A percentile compares a stretch with the other conserved stretches of the same genome.
Evolutionary conservation across 2,329 filamentous ascomycete genomes (phyloP).

Genomic region (Herpotrichia juniperi): DNA sequence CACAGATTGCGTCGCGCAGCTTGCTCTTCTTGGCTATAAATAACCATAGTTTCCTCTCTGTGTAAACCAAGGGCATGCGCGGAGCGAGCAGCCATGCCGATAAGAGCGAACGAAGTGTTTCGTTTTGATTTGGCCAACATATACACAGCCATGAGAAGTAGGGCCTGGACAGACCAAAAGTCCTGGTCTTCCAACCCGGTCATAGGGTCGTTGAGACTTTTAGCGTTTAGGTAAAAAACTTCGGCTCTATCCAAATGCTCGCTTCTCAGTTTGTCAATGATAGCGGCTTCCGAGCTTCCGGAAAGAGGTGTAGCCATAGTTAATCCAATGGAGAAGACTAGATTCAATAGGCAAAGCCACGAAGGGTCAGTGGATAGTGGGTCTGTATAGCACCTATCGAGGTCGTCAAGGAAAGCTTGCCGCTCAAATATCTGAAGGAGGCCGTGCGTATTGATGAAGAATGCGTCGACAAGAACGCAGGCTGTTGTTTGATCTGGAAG

Average conservation of each 20-base stretch:
- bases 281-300: constrained; percentile 55
- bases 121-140: constrained; percentile 66
- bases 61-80: constrained; percentile 69
- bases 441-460: constrained; percentile 68
- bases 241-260: constrained; percentile 63
- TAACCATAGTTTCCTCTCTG: constrained; percentile 62
- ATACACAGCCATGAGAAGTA: constrained; percentile 69
- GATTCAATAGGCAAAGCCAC: constrained; percentile 65
- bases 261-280: constrained; percentile 59
- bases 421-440: constrained; percentile 66
- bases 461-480: constrained; percentile 62
- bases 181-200: constrained; percentile 65
- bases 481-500: constrained; percentile 63
- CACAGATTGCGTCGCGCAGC: constrained; percentile 63
- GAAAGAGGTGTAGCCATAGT: constrained; percentile 61
- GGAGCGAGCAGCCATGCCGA: constrained; percentile 67
- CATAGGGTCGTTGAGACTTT: constrained; percentile 56
- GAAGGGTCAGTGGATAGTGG: constrained; percentile 58
- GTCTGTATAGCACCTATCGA: constrained; percentile 62
- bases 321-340: constrained; percentile 68
- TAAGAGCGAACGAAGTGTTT: constrained; percentile 67
- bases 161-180: constrained; percentile 69
- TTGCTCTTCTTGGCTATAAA: constrained; percentile 58
- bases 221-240: constrained; percentile 66
- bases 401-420: constrained; percentile 53